A percentile compares a stretch with the other conserved stretches of the same genome.
These are phyloP conservation scores for Eucalyptus grandis DNA, from an alignment of 345 rosid genomes.

Conservation along the genomic window DNA sequence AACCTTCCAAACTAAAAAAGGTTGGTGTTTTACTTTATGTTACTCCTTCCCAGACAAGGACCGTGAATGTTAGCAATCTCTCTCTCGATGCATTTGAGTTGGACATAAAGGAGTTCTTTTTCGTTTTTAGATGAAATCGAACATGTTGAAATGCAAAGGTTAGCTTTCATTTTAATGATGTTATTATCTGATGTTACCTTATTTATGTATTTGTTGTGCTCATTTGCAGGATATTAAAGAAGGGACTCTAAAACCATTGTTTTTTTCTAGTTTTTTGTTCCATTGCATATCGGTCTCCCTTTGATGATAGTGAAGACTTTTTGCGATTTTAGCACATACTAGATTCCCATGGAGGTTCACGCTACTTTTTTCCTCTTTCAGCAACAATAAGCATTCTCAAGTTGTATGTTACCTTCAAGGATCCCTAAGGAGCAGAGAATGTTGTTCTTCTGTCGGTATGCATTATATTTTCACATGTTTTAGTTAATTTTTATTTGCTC, in stretches of 20 bases:
- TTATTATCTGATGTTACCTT: not conserved
- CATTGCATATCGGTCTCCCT: not conserved
- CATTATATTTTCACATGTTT: not conserved
- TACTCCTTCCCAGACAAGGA: no score
- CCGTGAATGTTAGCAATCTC: no score
- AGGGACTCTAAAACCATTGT: not conserved
- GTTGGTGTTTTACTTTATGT: no score
- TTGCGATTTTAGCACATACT: not conserved
- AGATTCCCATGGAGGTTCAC: not conserved
- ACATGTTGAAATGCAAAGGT: no score
- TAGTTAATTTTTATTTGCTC: not conserved
- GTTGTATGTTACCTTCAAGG: slow-evolving; percentile 80
- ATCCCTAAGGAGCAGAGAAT: slow-evolving; percentile 82
- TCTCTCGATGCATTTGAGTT: no score
- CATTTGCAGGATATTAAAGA: not conserved
- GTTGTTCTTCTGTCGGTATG: slow-evolving; percentile 63
- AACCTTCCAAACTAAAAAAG: not conserved
- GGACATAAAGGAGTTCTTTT: no score
- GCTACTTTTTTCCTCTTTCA: slow-evolving; percentile 8
- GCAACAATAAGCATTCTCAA: slow-evolving; percentile 47
- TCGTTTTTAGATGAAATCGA: no score
- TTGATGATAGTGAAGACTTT: not conserved
- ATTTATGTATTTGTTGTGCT: not conserved
- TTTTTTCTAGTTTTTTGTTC: not conserved
- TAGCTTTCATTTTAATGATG: not conserved